Evolutionary conservation across 352 stramenopile genomes (phyloP), one percentile per base, ranked within the genome.

Genomic region (Phytophthora parvispora): DNA sequence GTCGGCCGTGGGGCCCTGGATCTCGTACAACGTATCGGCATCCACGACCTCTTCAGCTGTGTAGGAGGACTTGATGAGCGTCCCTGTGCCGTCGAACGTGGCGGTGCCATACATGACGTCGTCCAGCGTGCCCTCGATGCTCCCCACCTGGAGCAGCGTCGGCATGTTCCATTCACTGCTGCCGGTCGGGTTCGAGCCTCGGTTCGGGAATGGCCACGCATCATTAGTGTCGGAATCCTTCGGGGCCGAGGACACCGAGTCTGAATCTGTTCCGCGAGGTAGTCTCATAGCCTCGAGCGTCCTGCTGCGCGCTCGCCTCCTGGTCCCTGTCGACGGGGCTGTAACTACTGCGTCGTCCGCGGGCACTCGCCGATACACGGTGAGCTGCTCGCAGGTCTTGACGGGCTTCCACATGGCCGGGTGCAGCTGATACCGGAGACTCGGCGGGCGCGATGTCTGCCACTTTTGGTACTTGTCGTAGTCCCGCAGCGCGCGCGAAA

Each of bases 91-190:
- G 3, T 76, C 63, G 24, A 70, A 69, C 9, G 76, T 75, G 27
- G 72, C 57, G 1, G 61, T 69, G 18, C 80, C 78, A 48, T 79
- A 83, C 77, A 89, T 77, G 60, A 86, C 72, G 59, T 89, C 80
- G 31, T 89, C 71, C 18, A 89, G 47, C 8, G 78, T 74, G 4
- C 80, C 80, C 10, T 81, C 72, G 25, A 85, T 69, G 6, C 74
- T 84, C 50, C 80, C 80, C 16, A 84, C 62, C 40, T 78, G 69
- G 16, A 80, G 51, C 45, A 86, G 58, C 28, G 69, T 77, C 6
- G 70, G 76, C 67, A 87, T 77, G 8, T 12, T 70, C 70, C 70
- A 74, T 16, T 76, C 70, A 22, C 51, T 63, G 25, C 28, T 69
- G 18, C 56, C 48, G 18, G 53, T n/a, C 15, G 49, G 56, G 13